Base-by-base conservation (phyloP, 441 rosid genomes). In the Jatropha multifida region DNA sequence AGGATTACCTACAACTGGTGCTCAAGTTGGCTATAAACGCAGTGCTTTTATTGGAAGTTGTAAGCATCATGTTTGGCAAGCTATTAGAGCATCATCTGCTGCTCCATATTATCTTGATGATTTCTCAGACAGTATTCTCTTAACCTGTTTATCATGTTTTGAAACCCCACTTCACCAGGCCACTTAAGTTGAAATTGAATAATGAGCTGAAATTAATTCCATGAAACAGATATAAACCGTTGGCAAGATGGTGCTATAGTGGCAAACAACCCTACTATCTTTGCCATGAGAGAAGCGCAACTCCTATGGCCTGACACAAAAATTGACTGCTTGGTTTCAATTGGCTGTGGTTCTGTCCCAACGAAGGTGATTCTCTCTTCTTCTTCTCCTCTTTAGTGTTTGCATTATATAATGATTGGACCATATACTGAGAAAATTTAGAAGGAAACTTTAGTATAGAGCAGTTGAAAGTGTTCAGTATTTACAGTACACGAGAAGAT, bases 181-280 rank as follows among this genome's bases (percentile, higher is more conserved):
- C 18, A 8, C 38, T 40, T 17, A 26, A 48, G 42, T 73, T 74
- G 14, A 58, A 27, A 52, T 60, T 20, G 27, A 12, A 70, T 40
- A 26, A 27, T 73, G 60, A 26, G 32, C 42, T 66, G 12, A 71
- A 38, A 4, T 55, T 58, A 15, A 41, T 58, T 64, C 52, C 44
- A 62, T 54, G 68, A 46, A 56, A 40, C 68, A 96, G 99, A 88
- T 80, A 79, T 87, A 69, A 87, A 86, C 77, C 97, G 97, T 79
- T 96, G 99, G 99, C 98, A 96, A 89, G 99, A 96, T 87, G 99
- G 99, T 81, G 99, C 98, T 71, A 92, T 96, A 81, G 97, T 96
- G 74, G 98, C 98, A 74, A 96, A 96, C 74, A 96, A 96, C 85
- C 98, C 99, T 76, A 92, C 98, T 13, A 81, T 96, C 41, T 90